Evolutionary conservation across 805 yeast species (phyloP), one percentile per base, ranked within the genome.

Genomic region (Millerozyma acaciae): DNA sequence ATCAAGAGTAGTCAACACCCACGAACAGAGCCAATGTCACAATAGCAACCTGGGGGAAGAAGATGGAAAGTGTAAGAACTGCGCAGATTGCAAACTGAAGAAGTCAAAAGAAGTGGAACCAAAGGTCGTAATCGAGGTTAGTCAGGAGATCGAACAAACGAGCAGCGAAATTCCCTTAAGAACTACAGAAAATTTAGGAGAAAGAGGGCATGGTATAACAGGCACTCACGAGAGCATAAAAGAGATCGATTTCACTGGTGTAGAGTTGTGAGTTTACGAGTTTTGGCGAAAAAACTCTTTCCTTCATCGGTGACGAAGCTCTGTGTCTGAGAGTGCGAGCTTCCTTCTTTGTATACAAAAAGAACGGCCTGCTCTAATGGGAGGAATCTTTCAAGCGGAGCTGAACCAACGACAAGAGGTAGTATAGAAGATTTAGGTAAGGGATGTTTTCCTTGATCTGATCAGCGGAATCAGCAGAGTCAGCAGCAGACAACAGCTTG

Each of bases 31-130:
- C 22, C 10, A 20, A 10, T 16, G 20, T 8, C 29, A 26, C 8
- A n/a, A 13, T 26, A 7, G 24, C n/a, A 19, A 28, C 4, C 19
- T 28, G 26, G 54, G 47, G 16, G 55, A 56, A 26, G 55, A 56
- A 5, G 28, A 50, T 15, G 50, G 40, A 12, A 41, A 37, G 13
- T 60, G 66, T 39, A 50, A 48, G 12, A 48, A 54, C 33, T 60
- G 66, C 39, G 42, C 55, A 5, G 53, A 60, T 31, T 59, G 65
- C 38, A 54, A 55, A 4, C 45, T 40, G 29, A 47, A 45, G 22
- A 30, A 21, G 21, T 14, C 15, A n/a, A 18, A 18, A 10, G 32
- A 33, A 28, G 26, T 27, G 19, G 22, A 29, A 16, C 42, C 53
- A 8, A 45, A 42, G 26, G 30, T 47, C 4, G 21, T 32, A 8